Percentiles rank a stretch among this genome's conserved stretches.
phyloP scores from a whole-genome alignment of 306 rosid species.

The Quercus variabilis region DNA sequence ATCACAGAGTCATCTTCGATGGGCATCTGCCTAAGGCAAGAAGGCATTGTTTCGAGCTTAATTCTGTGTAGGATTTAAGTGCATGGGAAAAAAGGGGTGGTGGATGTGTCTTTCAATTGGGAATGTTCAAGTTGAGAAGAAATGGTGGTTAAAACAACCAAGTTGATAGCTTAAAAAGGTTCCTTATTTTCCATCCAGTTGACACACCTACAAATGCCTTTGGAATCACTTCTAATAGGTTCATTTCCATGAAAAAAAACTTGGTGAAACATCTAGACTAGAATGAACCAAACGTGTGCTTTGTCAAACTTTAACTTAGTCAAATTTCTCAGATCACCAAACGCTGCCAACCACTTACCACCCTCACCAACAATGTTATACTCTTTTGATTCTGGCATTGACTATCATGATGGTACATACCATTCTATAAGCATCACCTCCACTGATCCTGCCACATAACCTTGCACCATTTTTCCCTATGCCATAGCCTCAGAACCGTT shows the following conservation, averaged over 20 bases:
- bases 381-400: background rate
- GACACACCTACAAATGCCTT: background rate
- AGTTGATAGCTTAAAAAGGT: constrained; percentile 14
- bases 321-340: background rate
- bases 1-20: constrained; percentile 56
- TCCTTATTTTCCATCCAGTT: background rate
- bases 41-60: constrained; percentile 29
- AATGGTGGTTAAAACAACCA: constrained; percentile 48
- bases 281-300: background rate
- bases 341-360: background rate
- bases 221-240: background rate
- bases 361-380: background rate
- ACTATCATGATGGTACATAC: too few relatives aligned
- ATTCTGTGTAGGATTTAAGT: constrained; percentile 11
- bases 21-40: constrained; percentile 41
- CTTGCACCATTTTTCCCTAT: too few relatives aligned
- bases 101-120: constrained; percentile 22
- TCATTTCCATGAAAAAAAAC: too few relatives aligned
- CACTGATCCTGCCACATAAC: too few relatives aligned
- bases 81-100: constrained; percentile 1
- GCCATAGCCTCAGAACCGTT: too few relatives aligned
- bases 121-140: background rate
- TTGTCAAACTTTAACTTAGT: background rate
- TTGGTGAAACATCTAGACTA: background rate
- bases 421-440: too few relatives aligned